Conservation (phyloP, 2,329 filamentous ascomycete genomes). For the Exophiala viscosa region DNA sequence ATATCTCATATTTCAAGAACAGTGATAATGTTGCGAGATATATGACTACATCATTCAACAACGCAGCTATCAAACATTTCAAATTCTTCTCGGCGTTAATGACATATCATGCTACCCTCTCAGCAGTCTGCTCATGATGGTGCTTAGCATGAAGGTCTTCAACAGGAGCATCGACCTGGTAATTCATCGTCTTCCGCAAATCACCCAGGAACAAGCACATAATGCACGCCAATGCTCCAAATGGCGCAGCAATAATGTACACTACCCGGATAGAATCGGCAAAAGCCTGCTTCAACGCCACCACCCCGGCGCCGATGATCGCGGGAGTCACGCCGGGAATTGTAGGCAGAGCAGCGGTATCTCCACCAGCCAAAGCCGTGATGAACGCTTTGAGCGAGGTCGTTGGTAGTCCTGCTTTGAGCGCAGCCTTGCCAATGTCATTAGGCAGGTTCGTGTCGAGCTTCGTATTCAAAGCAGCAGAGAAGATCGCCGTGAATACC, state of each 20-base stretch:
- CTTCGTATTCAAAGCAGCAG: slow-evolving; percentile 14
- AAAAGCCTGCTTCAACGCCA: slow-evolving; percentile 19
- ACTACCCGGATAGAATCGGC: slow-evolving; percentile 23
- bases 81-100: too few species aligned
- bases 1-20: too few species aligned
- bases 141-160: slow-evolving; percentile 25
- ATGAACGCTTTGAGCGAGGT: slow-evolving; percentile 16
- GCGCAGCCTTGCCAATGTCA: slow-evolving; percentile 12
- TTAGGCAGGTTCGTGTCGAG: slow-evolving; percentile 17
- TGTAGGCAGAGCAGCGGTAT: slow-evolving; percentile 8
- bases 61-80: too few species aligned
- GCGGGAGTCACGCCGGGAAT: slow-evolving; percentile 18
- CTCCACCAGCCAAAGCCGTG: slow-evolving; percentile 14
- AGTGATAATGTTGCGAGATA: too few species aligned
- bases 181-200: slow-evolving; percentile 26
- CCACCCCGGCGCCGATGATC: slow-evolving; percentile 9
- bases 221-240: slow-evolving; percentile 21
- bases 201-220: slow-evolving; percentile 21
- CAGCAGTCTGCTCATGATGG: slow-evolving; percentile 1
- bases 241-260: slow-evolving; percentile 22
- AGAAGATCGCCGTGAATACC: slow-evolving; percentile 23
- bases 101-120: not conserved
- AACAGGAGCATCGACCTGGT: slow-evolving; percentile 23
- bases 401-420: slow-evolving; percentile 15
- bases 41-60: too few species aligned